Evolutionary conservation across 164 flowering plant genomes (phyloP), one percentile per base, ranked within the genome.

Genomic region (Vitis amurensis): DNA sequence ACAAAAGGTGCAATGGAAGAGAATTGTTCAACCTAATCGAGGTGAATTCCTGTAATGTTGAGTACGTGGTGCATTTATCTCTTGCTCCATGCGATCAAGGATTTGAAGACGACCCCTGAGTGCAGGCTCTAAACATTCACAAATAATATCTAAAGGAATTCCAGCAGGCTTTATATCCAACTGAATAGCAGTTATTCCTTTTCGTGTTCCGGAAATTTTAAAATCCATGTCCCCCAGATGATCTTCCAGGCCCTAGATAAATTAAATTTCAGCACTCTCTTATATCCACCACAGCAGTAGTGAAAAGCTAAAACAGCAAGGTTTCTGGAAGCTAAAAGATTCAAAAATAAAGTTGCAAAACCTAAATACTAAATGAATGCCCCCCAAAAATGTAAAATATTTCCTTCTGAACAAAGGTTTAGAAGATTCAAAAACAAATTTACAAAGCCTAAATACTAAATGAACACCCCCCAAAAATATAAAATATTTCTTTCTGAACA

Each of bases 141-240:
- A 95, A 59, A 95, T 89, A 19, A 95, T 95, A 78, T 93, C 94
- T 44, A 95, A 72, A 57, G 99, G 99, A 70, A 95, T 93, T 71
- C 99, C 99, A 70, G 97, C 97, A 71, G 99, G 99, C 76, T 95
- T 95, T 73, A 95, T 95, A 80, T 95, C 99, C 79, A 95, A 79
- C 83, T 95, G 99, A 80, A 91, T 90, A 37, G 97, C 91, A 7
- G 97, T 93, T 69, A 95, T 61, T 71, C 98, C 97, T 63, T 88
- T 88, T 30, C 93, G 81, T 52, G 98, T 95, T 69, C 99, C 98
- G 47, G 98, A 97, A 85, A 95, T 87, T 81, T 95, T 95, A 79
- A 95, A 95, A 80, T 95, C 99, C 91, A 95, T 95, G 74, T 95
- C 99, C 44, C 99, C 99, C 31, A 95, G 68, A 84, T 95, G 99